A percentile compares a stretch with the other conserved stretches of the same genome.
phyloP scores from a whole-genome alignment of 2,329 filamentous ascomycete species.

The Ophiostoma himal-ulmi region DNA sequence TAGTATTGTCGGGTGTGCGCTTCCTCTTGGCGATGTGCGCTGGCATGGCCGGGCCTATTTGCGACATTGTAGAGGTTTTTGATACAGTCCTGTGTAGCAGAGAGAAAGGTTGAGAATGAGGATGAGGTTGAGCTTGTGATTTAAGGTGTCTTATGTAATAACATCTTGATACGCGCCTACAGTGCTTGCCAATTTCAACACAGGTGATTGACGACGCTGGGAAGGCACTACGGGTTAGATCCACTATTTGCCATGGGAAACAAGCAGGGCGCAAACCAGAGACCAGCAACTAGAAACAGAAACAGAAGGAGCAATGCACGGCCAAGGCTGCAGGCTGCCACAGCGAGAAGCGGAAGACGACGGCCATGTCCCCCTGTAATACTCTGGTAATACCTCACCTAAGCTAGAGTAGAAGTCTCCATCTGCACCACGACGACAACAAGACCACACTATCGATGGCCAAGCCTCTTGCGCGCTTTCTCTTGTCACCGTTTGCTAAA shows the following conservation, averaged over 20 bases:
- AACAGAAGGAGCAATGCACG: constrained; percentile 2
- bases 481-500: background rate
- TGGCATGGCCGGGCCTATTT: constrained; percentile 65
- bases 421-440: constrained; percentile 6
- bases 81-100: background rate
- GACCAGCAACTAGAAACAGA: background rate
- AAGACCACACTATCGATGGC: background rate
- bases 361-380: background rate
- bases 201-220: background rate
- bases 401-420: background rate
- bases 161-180: background rate
- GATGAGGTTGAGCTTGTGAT: background rate
- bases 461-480: constrained; percentile 5
- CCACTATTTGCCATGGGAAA: background rate
- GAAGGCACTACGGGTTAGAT: background rate
- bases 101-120: background rate
- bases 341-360: background rate
- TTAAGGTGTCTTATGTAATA: constrained; percentile 1
- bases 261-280: constrained; percentile 11
- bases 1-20: constrained; percentile 44
- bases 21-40: constrained; percentile 61
- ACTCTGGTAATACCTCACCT: background rate
- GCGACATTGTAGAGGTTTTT: constrained; percentile 49
- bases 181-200: background rate
- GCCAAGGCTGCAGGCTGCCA: constrained; percentile 13